Percentiles rank a stretch among this genome's conserved stretches.
Conservation (phyloP, 495 filamentous ascomycete species). For the Neurospora sp. region DNA sequence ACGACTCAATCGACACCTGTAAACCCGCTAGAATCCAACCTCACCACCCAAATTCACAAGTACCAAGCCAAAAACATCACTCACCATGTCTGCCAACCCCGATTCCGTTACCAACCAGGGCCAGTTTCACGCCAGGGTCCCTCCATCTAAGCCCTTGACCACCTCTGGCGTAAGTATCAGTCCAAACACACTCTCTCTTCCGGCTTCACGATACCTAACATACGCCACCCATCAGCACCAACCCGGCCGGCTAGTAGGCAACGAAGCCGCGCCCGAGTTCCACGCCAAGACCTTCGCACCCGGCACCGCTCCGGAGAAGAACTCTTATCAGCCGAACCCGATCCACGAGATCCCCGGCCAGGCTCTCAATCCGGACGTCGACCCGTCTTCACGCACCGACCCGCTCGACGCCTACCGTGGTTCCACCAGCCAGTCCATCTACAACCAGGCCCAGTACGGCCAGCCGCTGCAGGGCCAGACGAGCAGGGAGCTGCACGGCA, state of each 20-base stretch:
- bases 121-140: slow-evolving; percentile 44
- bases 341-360: slow-evolving; percentile 30
- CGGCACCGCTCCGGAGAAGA: slow-evolving; percentile 53
- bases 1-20: background rate
- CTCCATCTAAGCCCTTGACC: slow-evolving; percentile 40
- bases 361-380: slow-evolving; percentile 29
- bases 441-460: slow-evolving; percentile 48
- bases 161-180: slow-evolving; percentile 43
- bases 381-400: slow-evolving; percentile 17
- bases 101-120: slow-evolving; percentile 47
- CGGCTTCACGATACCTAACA: background rate
- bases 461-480: slow-evolving; percentile 55
- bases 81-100: slow-evolving; percentile 46
- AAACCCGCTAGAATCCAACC: background rate
- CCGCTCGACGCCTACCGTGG: slow-evolving; percentile 50
- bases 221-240: slow-evolving; percentile 44
- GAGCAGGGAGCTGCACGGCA: slow-evolving; percentile 44
- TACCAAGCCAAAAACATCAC: background rate
- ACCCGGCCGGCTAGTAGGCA: slow-evolving; percentile 50
- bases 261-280: slow-evolving; percentile 55
- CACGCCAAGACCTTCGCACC: slow-evolving; percentile 47
- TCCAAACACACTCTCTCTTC: background rate
- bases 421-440: slow-evolving; percentile 51
- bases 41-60: background rate
- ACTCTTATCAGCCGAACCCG: slow-evolving; percentile 39